phyloP scores from a whole-genome alignment of 768 basidiomycete species.

The Dioszegia crocea region DNA sequence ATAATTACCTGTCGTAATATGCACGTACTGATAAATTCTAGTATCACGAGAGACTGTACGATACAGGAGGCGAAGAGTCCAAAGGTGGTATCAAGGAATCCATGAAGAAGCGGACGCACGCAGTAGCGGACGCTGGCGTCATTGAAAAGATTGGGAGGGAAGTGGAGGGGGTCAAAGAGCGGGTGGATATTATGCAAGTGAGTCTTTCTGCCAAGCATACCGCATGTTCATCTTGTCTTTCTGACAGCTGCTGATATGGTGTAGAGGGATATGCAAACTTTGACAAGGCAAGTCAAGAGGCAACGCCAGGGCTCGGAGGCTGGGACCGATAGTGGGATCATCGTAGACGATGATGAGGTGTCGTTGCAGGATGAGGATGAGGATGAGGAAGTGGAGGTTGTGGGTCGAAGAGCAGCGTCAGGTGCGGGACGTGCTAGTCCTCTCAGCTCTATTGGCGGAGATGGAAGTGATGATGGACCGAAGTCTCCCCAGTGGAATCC shows the following conservation, averaged over 20 bases:
- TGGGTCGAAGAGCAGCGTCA: background rate
- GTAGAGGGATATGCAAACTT: too few species aligned
- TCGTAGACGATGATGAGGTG: background rate
- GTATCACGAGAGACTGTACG: constrained; percentile 5
- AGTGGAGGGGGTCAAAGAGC: background rate
- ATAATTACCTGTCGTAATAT: background rate
- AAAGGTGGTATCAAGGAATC: constrained; percentile 1
- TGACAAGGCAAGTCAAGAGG: too few species aligned
- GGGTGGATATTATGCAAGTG: background rate
- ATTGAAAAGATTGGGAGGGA: background rate
- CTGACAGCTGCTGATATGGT: too few species aligned
- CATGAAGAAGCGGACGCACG: background rate
- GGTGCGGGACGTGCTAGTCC: background rate
- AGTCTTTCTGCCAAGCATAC: too few species aligned
- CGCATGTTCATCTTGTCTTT: too few species aligned
- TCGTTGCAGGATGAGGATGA: background rate
- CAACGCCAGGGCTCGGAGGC: background rate
- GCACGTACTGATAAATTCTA: background rate
- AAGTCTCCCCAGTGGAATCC: too few species aligned
- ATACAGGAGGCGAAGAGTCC: background rate
- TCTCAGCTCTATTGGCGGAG: background rate
- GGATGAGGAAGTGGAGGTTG: background rate
- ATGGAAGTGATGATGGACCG: background rate
- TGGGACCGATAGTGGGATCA: background rate
- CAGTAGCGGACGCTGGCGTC: too few species aligned